Base-by-base conservation (phyloP, 202 grass and related monocot genomes). In the Musa balbisiana region DNA sequence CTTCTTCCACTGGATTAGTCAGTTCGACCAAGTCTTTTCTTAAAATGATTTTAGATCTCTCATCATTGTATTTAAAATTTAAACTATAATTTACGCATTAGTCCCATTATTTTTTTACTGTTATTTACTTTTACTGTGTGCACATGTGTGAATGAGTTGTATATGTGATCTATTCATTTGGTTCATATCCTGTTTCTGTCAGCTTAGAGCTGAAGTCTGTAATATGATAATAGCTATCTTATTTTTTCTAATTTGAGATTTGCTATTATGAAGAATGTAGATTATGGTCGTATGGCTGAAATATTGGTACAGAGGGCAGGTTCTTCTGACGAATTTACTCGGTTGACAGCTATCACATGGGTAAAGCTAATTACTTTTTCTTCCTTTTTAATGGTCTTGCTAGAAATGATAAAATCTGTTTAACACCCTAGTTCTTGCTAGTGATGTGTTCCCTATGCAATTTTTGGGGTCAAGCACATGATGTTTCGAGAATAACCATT, bases 251-350 rank as follows among this genome's bases (percentile, higher is more conserved):
- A 86, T 54, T 85, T 51, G 27, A 29, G 43, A 15, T 72, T 52
- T 80, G 84, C 68, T 83, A 73, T 73, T 64, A 51, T 86, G 73
- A 85, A 97, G 93, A 99, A 92, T 84, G 96, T 99, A 87, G 96
- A 99, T 80, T 99, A 95, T 79, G 96, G 96, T 79, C 91, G 96
- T 80, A 99, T 99, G 96, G 91, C 96, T 84, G 96, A 99, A 88
- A 99, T 99, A 84, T 88, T 99, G 75, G 96, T 99, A 79, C 84
- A 88, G 64, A 84, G 96, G 82, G 91, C 91, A 59, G 87, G 91
- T 24, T 99, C 91, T 68, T 9, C 81, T 81, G 91, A 99, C 85
- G 96, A 95, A 81, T 99, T 99, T 76, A 95, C 91, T 85, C 87
- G 96, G 10, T 90, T 99, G 81, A 99, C 96, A 33, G 90, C 96